Conservation (phyloP, 1,139 yeast species). For the Lodderomyces margitis region DNA sequence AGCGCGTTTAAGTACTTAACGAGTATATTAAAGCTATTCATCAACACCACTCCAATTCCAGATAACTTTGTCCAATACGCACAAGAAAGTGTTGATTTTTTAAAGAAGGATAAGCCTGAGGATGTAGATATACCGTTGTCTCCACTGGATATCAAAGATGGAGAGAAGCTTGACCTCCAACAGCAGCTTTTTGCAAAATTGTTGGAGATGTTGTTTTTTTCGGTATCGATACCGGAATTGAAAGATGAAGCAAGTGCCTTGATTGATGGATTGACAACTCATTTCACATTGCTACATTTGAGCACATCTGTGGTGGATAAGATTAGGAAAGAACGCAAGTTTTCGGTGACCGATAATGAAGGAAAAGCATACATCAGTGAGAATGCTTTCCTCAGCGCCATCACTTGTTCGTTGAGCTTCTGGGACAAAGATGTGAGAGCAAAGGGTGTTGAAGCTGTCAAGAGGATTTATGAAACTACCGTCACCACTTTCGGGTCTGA, state of each 20-base stretch:
- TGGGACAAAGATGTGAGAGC: slow-evolving; percentile 69
- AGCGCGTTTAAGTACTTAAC: slow-evolving; percentile 77
- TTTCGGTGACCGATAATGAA: slow-evolving; percentile 76
- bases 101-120: slow-evolving; percentile 43
- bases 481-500: slow-evolving; percentile 63
- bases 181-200: slow-evolving; percentile 60
- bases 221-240: slow-evolving; percentile 76
- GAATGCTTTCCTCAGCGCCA: slow-evolving; percentile 67
- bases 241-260: slow-evolving; percentile 63
- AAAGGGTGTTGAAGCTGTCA: slow-evolving; percentile 68
- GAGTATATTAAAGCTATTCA: slow-evolving; percentile 63
- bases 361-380: slow-evolving; percentile 73
- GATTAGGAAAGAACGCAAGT: slow-evolving; percentile 66
- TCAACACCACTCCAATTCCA: slow-evolving; percentile 67
- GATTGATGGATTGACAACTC: slow-evolving; percentile 69
- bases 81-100: slow-evolving; percentile 44
- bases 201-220: slow-evolving; percentile 67
- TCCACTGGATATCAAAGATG: slow-evolving; percentile 46
- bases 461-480: slow-evolving; percentile 60
- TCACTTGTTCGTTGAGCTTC: slow-evolving; percentile 77
- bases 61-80: slow-evolving; percentile 49
- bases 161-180: slow-evolving; percentile 53
- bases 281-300: slow-evolving; percentile 73
- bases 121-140: slow-evolving; percentile 33
- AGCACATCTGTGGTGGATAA: slow-evolving; percentile 73